Evolutionary conservation across 1,284 basidiomycete species (phyloP), one percentile per base, ranked within the genome.

Genomic region (Omphalotus olearius): DNA sequence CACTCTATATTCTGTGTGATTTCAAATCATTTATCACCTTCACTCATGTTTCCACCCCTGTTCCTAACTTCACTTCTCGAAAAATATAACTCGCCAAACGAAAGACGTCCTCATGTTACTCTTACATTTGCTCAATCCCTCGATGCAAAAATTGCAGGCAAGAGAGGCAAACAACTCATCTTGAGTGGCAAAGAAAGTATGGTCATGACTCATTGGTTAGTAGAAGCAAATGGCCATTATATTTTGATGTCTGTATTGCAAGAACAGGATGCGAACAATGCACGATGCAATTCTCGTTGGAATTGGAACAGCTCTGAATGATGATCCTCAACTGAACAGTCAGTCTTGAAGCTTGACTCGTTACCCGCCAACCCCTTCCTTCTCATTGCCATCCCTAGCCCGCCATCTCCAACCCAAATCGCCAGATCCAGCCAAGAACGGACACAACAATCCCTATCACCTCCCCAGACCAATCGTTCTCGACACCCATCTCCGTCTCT

Each of bases 101-200:
- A 57, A 14, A 45, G 51, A 46, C 72, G 74, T n/a, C 83, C 85
- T 1, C 71, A 70, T 49, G 80, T 90, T 17, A 98, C 95, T 0
- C 71, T 99, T 7, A 97, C 96, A 1, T 99, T 95, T 70, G 96
- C 96, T 1, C 95, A 98, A 66, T 96, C 93, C 1, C 72, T 95
- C 44, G 95, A 99, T 70, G 91, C 83, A 28, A 95, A 93, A 68
- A 96, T 98, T 56, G 93, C 93, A 0, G 93, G 91, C 0, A 67
- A 69, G 4, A 74, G 75, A 13, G 86, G 91, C 6, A 72, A 74
- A 58, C 92, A 94, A 67, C 78, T 99, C 33, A 78, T 82, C 16
- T 73, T 99, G 47, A 95, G 91, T 59, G 88, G 95, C 1, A 69
- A 76, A 35, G 91, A 97, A 63, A 95, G 91, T 66, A 90, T 96